Evolutionary conservation across 805 yeast species (phyloP).

Genomic region (Candida michaelii): DNA sequence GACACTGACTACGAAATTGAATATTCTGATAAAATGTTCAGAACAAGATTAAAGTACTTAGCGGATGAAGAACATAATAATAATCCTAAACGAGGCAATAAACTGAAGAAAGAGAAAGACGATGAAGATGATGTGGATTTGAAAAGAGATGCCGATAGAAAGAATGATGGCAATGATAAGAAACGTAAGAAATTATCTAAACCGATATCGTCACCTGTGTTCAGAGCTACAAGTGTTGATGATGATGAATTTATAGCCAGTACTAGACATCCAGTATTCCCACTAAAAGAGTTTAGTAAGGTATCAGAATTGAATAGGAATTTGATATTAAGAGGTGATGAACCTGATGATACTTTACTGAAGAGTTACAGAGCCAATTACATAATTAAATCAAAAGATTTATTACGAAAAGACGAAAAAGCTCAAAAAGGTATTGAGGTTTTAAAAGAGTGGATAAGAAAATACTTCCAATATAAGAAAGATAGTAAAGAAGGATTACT

Average conservation of each 20-base stretch:
- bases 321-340: conserved; percentile 7
- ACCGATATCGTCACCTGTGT: not conserved
- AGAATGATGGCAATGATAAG: conserved; percentile 7
- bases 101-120: conserved; percentile 25
- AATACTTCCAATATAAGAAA: conserved; percentile 38
- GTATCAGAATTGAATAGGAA: conserved; percentile 12
- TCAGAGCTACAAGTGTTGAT: not conserved
- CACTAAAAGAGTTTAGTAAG: conserved; percentile 21
- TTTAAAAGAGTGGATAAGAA: conserved; percentile 30
- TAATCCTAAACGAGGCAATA: conserved; percentile 33
- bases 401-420: conserved; percentile 15
- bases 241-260: conserved; percentile 8
- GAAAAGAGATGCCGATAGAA: conserved; percentile 4
- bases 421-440: conserved; percentile 23
- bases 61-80: conserved; percentile 38
- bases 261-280: conserved; percentile 20
- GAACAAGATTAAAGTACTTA: conserved; percentile 39
- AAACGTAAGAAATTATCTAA: conserved; percentile 6
- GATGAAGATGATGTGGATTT: conserved; percentile 14
- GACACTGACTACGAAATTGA: conserved; percentile 51
- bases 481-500: conserved; percentile 33
- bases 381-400: not conserved
- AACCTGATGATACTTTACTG: conserved; percentile 2
- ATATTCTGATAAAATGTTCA: conserved; percentile 49
- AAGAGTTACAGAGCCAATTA: not conserved